These are phyloP conservation scores for Casuarina cunninghamiana DNA, from an alignment of 306 rosid genomes.

Conservation along the genomic window DNA sequence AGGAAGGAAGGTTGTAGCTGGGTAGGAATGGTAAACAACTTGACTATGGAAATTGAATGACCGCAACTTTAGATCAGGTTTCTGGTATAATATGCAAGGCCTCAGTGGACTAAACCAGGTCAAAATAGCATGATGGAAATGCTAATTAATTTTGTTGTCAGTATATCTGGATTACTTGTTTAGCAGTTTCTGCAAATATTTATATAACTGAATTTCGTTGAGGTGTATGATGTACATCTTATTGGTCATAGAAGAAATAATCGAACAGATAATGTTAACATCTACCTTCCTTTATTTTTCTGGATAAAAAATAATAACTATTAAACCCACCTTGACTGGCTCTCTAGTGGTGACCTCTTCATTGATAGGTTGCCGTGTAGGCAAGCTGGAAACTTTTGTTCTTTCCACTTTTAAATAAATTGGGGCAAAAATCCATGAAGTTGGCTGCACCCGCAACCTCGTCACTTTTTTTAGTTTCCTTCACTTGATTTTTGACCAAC, in stretches of 20 bases:
- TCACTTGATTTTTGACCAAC: background rate
- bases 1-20: background rate
- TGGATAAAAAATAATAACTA: background rate
- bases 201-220: background rate
- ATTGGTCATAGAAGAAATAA: background rate
- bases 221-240: background rate
- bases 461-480: background rate
- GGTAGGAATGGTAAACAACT: background rate
- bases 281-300: background rate
- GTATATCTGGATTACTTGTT: background rate
- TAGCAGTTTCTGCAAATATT: background rate
- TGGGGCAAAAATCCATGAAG: background rate
- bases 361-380: background rate
- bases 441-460: background rate
- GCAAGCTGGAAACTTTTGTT: background rate
- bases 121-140: background rate
- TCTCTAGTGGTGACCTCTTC: background rate
- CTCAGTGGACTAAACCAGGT: background rate
- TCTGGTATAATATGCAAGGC: background rate
- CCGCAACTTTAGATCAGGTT: background rate
- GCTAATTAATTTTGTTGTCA: background rate
- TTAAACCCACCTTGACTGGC: background rate
- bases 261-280: background rate
- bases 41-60: background rate
- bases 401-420: background rate